phyloP scores from a whole-genome alignment of 345 rosid genomes.

The Salix purpurea region DNA sequence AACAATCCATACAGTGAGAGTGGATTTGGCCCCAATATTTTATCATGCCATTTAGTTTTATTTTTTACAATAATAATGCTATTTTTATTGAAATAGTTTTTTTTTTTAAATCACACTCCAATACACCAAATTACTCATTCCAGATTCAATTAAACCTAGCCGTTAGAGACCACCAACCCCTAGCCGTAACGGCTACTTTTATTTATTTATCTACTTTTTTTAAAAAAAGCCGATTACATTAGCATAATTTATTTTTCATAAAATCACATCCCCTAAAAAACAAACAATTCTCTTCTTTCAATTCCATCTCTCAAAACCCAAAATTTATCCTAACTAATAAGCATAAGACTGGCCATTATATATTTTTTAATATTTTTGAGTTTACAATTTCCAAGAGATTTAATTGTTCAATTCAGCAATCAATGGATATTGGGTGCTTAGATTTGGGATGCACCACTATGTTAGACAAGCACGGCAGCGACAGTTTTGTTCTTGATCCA shows the following conservation, averaged over 20 bases:
- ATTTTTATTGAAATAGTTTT: too few relatives aligned
- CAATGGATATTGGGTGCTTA: slow-evolving; percentile 70
- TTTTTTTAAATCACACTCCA: too few relatives aligned
- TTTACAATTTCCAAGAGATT: not conserved
- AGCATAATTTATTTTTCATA: not conserved
- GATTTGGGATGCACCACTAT: slow-evolving; percentile 53
- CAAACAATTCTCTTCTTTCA: not conserved
- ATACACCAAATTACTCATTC: not conserved
- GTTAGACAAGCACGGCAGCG: slow-evolving; percentile 33
- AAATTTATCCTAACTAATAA: not conserved
- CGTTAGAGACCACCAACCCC: not conserved
- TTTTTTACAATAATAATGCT: too few relatives aligned
- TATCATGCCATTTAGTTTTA: too few relatives aligned
- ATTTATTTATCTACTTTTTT: not conserved
- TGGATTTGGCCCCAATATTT: too few relatives aligned
- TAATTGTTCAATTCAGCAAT: slow-evolving; percentile 3
- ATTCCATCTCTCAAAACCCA: not conserved
- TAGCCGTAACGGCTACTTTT: slow-evolving; percentile 11
- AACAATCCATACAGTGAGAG: too few relatives aligned
- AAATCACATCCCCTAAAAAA: not conserved
- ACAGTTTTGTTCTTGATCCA: slow-evolving; percentile 12
- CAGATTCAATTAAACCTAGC: not conserved
- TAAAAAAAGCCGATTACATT: not conserved
- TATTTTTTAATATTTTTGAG: not conserved
- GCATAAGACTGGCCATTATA: not conserved